phyloP scores from a whole-genome alignment of 2,329 filamentous ascomycete species.

The Colletotrichum brevisporum region DNA sequence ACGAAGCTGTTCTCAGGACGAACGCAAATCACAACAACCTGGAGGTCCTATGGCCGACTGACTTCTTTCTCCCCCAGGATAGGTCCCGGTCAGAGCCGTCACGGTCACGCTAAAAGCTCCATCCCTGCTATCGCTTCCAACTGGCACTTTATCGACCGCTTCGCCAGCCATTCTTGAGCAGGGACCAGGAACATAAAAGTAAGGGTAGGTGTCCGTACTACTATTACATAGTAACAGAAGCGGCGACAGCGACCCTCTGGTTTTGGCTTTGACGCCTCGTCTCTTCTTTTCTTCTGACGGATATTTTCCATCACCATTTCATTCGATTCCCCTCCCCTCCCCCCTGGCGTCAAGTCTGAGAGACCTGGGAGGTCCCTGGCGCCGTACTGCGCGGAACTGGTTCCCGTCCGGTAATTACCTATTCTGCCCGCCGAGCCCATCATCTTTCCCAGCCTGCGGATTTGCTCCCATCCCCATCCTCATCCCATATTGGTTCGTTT shows the following conservation, averaged over 20 bases:
- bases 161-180: constrained; percentile 17
- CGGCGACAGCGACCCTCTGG: not conserved
- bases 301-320: not conserved
- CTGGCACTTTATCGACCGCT: constrained; percentile 22
- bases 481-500: not conserved
- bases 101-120: constrained; percentile 26
- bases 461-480: constrained; percentile 20
- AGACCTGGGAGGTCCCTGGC: constrained; percentile 27
- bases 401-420: constrained; percentile 23
- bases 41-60: not conserved
- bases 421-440: constrained; percentile 15
- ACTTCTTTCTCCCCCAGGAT: constrained; percentile 1
- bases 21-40: not conserved
- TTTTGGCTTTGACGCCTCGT: constrained; percentile 8
- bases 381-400: constrained; percentile 13
- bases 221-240: not conserved
- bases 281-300: constrained; percentile 15
- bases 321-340: constrained; percentile 5
- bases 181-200: constrained; percentile 13
- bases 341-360: not conserved
- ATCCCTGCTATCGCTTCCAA: constrained; percentile 37
- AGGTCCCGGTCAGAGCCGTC: constrained; percentile 11
- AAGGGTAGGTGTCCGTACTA: not conserved
- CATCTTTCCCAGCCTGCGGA: constrained; percentile 29
- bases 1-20: not conserved